Base-by-base conservation (phyloP, 2,329 filamentous ascomycete species). In the Paradendryphiella salina region DNA sequence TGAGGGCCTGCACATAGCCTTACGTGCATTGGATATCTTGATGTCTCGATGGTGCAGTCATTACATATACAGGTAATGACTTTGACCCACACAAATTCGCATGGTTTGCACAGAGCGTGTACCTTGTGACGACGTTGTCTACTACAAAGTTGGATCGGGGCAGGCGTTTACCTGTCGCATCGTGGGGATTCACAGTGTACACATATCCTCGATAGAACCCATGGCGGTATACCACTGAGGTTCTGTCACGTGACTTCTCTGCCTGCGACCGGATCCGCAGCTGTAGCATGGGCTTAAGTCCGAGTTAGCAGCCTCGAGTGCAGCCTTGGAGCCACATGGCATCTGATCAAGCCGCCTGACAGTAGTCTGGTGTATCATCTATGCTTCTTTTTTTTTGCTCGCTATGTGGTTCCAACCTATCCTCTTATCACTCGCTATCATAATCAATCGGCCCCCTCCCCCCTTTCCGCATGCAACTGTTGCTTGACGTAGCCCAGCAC, bases 391-490 rank as follows among this genome's bases (percentile, higher is more conserved):
- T 44, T 44, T 44, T 26, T 26, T 39, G 44, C 35, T 34, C 28
- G 15, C 21, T 38, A 65, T 63, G 64, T 59, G 61, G 53, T 42
- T 48, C 32, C 23, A 10, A 28, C 20, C 36, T 17, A 28, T 46
- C 34, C 32, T 21, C 32, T 35, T 33, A 33, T 31, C 46, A 48
- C 41, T 32, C 40, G 40, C 32, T 38, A 10, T 45, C 32, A 20
- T 15, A 20, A 20, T 13, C 38, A 45, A 37, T 41, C 49, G 49
- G 37, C 51, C 50, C 57, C 64, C 51, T 49, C 57, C 64, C 61
- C 64, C 61, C 50, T 61, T 57, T 63, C 53, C 57, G 57, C 57
- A 56, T 65, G 57, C 53, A 49, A 58, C 53, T 57, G 48, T 56
- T 56, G 58, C 45, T 58, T 64, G 56, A 65, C 56, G 46, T 62